phyloP scores from a whole-genome alignment of 1,284 basidiomycete genomes.

The Sporisorium iseilematis-ciliati region DNA sequence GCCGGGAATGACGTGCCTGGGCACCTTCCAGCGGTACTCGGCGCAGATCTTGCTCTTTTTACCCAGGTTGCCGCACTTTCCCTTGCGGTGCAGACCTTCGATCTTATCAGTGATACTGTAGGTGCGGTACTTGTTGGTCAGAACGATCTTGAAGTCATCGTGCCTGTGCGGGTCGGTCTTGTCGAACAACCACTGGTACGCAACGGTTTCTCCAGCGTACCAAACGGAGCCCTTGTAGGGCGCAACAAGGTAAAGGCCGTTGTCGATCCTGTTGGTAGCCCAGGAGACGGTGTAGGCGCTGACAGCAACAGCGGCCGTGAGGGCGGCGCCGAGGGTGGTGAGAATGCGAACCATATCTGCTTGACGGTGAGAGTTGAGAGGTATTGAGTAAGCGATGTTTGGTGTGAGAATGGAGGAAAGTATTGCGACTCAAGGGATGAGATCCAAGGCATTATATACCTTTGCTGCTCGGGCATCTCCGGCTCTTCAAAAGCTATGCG shows the following conservation, averaged over 20 bases:
- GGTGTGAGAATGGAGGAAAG: no score
- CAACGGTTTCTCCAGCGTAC: not conserved
- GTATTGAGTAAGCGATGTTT: no score
- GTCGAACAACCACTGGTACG: not conserved
- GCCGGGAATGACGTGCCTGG: not conserved
- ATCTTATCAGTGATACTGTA: not conserved
- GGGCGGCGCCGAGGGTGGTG: not conserved
- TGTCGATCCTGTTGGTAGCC: not conserved
- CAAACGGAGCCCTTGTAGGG: no score
- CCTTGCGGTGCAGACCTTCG: not conserved
- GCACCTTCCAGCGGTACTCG: not conserved
- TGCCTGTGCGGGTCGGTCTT: not conserved
- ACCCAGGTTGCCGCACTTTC: not conserved
- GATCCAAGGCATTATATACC: no score
- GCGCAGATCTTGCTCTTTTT: not conserved
- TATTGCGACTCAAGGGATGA: no score
- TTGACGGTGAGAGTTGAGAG: no score
- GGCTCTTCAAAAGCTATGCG: no score
- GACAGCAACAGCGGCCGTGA: not conserved
- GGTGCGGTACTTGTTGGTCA: not conserved
- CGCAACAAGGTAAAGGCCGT: not conserved
- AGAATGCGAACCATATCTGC: slow-evolving; percentile 3
- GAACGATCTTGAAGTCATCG: not conserved
- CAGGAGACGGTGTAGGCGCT: not conserved
- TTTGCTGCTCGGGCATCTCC: no score